Base-by-base conservation (phyloP, 176 grass and related monocot species). In the Sorghum bicolor region DNA sequence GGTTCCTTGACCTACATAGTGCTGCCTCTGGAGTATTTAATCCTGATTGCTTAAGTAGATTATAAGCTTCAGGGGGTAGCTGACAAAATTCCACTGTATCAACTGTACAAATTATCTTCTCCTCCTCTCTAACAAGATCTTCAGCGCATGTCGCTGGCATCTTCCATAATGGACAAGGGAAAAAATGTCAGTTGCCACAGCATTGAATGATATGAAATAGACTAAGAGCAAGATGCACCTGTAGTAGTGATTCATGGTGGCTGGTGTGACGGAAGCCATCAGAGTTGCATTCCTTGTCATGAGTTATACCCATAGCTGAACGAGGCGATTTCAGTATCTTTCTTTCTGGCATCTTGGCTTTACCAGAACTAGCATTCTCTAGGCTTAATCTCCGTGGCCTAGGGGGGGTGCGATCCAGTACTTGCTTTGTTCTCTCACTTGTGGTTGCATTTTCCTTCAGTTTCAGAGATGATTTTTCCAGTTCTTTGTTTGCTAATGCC, bases 371-470 rank as follows among this genome's bases (percentile, higher is more conserved):
- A 70, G 72, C 72, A 64, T 87, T 90, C 79, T 94, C 95, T 71
- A 91, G 86, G 72, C 92, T 98, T 70, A 94, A 74, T 68, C 95
- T 91, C 71, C 90, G 89, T 81, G 86, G 29, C 77, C 84, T 83
- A 83, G 88, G 88, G 12, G 86, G 92, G 4, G 88, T 97, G 32
- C 11, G 86, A 29, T 90, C 89, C 19, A 33, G 73, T 60, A 75
- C 77, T 87, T 80, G 77, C 76, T 90, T 97, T 72, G 67, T 70
- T 84, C 75, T 89, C 63, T 78, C 92, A 5, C 64, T 70, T 26
- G 34, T 64, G 16, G 77, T 84, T 67, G 77, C 16, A 78, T 86
- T 91, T 81, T 91, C 90, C 62, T 91, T 94, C 39, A 89, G 68
- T 83, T 91, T 97, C 73, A 78, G 79, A 86, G 88, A 83, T 44